Conservation (phyloP, 2,329 filamentous ascomycete genomes). For the Ascochyta koolunga region DNA sequence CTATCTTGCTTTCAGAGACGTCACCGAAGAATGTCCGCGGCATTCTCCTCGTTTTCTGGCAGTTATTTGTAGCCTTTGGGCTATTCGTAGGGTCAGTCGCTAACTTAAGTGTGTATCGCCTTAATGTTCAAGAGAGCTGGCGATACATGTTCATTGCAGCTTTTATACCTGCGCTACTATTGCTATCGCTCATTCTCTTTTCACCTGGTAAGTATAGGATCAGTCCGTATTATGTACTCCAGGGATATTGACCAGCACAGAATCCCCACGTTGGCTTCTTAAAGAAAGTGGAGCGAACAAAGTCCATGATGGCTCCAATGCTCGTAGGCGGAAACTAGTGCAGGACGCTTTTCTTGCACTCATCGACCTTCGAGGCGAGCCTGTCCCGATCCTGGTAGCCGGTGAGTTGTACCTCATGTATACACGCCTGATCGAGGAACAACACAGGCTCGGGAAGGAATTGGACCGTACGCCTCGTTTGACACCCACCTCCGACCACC, state of each 20-base stretch:
- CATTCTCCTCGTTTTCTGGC: constrained; percentile 50
- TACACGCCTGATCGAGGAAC: neutral
- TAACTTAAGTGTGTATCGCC: too few relatives aligned
- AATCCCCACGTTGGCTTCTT: constrained; percentile 8
- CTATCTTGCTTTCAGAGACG: constrained; percentile 50
- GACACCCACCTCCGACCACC: too few relatives aligned
- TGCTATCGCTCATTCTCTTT: constrained; percentile 2
- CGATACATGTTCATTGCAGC: too few relatives aligned
- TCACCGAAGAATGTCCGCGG: constrained; percentile 49
- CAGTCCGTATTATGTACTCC: too few relatives aligned
- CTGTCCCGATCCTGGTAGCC: neutral
- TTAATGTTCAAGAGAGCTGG: too few relatives aligned
- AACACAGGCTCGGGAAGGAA: neutral
- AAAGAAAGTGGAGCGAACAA: neutral
- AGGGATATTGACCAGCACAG: neutral
- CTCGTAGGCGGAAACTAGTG: neutral
- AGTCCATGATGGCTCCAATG: neutral
- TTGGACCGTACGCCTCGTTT: neutral
- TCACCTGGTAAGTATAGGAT: constrained; percentile 1
- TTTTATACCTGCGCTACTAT: too few relatives aligned
- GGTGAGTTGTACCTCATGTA: constrained; percentile 1
- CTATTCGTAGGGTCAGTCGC: too few relatives aligned
- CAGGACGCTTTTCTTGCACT: neutral
- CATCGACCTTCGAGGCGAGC: neutral
- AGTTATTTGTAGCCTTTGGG: constrained; percentile 47